Evolutionary conservation across 1,284 basidiomycete genomes (phyloP).

Genomic region (Rhodotorula sp.): DNA sequence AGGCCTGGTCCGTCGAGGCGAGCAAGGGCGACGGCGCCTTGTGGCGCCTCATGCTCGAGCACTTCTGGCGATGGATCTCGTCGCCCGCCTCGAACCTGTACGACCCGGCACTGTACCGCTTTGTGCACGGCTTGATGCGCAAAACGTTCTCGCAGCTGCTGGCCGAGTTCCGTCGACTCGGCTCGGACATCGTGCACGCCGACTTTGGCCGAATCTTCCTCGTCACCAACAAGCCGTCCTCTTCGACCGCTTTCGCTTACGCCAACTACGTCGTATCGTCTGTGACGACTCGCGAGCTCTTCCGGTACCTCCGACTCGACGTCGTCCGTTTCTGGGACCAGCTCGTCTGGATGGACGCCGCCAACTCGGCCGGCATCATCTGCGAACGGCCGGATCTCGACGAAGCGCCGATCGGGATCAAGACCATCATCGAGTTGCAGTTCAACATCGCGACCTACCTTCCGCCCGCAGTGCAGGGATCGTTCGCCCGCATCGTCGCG

Average conservation of each 20-base stretch:
- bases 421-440: conserved; percentile 69
- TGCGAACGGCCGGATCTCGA: conserved; percentile 71
- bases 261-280: conserved; percentile 87
- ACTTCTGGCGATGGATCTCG: conserved; percentile 97
- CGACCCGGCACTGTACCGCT: conserved; percentile 89
- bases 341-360: conserved; percentile 90
- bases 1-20: conserved; percentile 83
- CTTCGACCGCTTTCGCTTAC: conserved; percentile 91
- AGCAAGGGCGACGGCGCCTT: conserved; percentile 64
- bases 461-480: conserved; percentile 73
- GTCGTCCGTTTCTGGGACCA: conserved; percentile 93
- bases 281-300: conserved; percentile 89
- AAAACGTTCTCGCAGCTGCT: conserved; percentile 97
- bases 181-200: conserved; percentile 91
- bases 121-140: conserved; percentile 92
- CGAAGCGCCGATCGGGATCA: conserved; percentile 53
- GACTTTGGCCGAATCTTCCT: conserved; percentile 88
- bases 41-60: conserved; percentile 61
- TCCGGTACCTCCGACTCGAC: conserved; percentile 85
- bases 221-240: conserved; percentile 86
- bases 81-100: conserved; percentile 82
- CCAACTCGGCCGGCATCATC: conserved; percentile 87
- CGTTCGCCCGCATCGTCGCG: conserved; percentile 73
- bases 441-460: conserved; percentile 96
- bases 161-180: conserved; percentile 93